Base-by-base conservation (phyloP, 768 basidiomycete genomes). In the Dioszegia crocea region DNA sequence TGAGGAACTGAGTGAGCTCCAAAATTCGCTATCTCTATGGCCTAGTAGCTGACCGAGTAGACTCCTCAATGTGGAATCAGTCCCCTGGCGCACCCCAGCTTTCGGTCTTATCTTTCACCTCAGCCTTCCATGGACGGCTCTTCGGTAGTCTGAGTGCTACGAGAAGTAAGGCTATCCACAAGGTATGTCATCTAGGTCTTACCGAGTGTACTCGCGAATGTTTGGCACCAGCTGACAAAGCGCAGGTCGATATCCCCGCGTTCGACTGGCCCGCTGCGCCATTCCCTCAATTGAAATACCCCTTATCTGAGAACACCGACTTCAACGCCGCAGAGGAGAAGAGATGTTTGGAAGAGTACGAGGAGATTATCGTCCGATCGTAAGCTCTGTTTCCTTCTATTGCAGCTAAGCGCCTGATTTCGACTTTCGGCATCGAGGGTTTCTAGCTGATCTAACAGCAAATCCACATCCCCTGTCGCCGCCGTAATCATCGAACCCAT, bases 401-500 rank as follows among this genome's bases (percentile, higher is more conserved):
- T 19, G n/a, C 8, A 6, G 17, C n/a, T n/a, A n/a, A n/a, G n/a
- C n/a, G n/a, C n/a, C n/a, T n/a, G n/a, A n/a, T n/a, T n/a, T n/a
- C n/a, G n/a, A n/a, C n/a, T n/a, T n/a, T n/a, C n/a, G n/a, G n/a
- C n/a, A n/a, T n/a, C n/a, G n/a, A n/a, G n/a, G n/a, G n/a, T n/a
- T n/a, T 16, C 5, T 39, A 14, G 36, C 55, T 70, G 46, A 26
- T 26, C 2, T 5, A 14, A 56, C 57, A 75, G 73, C 54, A 75
- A 74, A 71, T 51, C 60, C 39, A 57, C 70, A 50, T 58, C 67
- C 55, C 77, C 78, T 1, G 76, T 80, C 49, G 80, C 80, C 16
- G 80, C 80, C 0, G 69, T 80, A 27, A 79, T 80, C 60, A 74
- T 80, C 60, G 80, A 80, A 63, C 80, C 80, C 1, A 72, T 80